phyloP scores from a whole-genome alignment of 768 basidiomycete genomes.

The Sistotremastrum niveocremeum region DNA sequence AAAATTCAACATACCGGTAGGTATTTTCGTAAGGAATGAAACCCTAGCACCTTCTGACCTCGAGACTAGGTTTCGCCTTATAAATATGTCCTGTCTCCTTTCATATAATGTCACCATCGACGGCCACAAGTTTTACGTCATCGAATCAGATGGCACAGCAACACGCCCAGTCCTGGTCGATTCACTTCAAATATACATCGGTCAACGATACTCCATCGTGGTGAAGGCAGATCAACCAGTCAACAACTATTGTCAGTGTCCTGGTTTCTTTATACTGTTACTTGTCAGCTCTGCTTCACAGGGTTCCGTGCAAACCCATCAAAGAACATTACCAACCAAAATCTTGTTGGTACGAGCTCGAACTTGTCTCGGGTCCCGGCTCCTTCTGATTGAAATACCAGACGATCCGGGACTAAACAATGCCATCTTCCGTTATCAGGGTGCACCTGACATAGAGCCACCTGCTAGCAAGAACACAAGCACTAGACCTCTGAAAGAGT shows the following conservation, averaged over 20 bases:
- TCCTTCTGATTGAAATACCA: too few species aligned
- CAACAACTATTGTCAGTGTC: constrained; percentile 19
- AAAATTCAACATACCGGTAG: constrained; percentile 6
- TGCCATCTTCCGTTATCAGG: constrained; percentile 30
- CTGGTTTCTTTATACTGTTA: constrained; percentile 21
- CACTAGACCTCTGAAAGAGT: constrained; percentile 20
- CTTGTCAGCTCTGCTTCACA: neutral
- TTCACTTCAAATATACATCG: constrained; percentile 30
- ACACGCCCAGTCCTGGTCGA: constrained; percentile 26
- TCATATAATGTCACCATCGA: constrained; percentile 33
- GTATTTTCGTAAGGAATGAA: too few species aligned
- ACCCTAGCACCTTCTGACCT: constrained; percentile 4
- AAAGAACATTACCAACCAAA: neutral
- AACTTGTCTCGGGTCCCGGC: constrained; percentile 13
- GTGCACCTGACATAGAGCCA: constrained; percentile 25
- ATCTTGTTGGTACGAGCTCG: constrained; percentile 16
- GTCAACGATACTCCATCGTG: constrained; percentile 40
- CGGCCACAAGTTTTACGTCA: constrained; percentile 29
- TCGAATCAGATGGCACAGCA: constrained; percentile 32
- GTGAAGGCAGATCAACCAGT: constrained; percentile 18
- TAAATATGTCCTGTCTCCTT: constrained; percentile 31
- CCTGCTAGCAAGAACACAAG: constrained; percentile 9
- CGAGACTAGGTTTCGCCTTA: constrained; percentile 24
- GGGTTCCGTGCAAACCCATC: constrained; percentile 16
- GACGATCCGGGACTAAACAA: constrained; percentile 19